These are phyloP conservation scores for Pseudogymnoascus destructans DNA, from an alignment of 2,329 filamentous ascomycete genomes.

Conservation along the genomic window DNA sequence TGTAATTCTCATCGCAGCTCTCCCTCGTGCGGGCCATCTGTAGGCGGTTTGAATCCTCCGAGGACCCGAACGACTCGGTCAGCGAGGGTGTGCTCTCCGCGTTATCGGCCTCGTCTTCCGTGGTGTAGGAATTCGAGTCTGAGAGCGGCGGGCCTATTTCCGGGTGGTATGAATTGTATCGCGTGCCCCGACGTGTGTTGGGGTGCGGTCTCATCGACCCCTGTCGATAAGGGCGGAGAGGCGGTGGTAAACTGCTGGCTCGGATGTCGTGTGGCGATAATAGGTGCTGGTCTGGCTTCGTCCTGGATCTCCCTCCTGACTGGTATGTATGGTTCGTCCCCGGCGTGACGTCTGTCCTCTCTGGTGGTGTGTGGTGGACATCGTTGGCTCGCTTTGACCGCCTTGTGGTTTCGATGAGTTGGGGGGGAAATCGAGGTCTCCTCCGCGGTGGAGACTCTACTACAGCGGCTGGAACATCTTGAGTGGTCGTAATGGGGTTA, in stretches of 20 bases:
- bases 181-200: slow-evolving; percentile 30
- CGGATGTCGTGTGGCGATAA: background rate
- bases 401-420: slow-evolving; percentile 68
- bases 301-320: slow-evolving; percentile 11
- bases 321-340: slow-evolving; percentile 25
- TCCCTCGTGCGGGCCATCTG: slow-evolving; percentile 41
- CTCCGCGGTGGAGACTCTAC: slow-evolving; percentile 23
- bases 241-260: slow-evolving; percentile 18
- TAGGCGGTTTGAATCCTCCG: slow-evolving; percentile 24
- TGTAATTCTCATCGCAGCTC: slow-evolving; percentile 63
- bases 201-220: slow-evolving; percentile 30
- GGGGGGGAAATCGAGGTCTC: slow-evolving; percentile 53
- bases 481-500: slow-evolving; percentile 40
- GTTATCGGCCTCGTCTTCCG: slow-evolving; percentile 21
- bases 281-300: slow-evolving; percentile 19
- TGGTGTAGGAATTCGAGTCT: slow-evolving; percentile 34
- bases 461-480: slow-evolving; percentile 31
- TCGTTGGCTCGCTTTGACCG: slow-evolving; percentile 51
- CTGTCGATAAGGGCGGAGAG: slow-evolving; percentile 29
- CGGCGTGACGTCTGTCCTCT: slow-evolving; percentile 60
- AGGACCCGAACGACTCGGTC: slow-evolving; percentile 23
- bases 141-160: slow-evolving; percentile 32
- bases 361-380: slow-evolving; percentile 32
- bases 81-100: slow-evolving; percentile 23
- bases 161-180: slow-evolving; percentile 30